These are phyloP conservation scores for Talaromyces albobiverticillius DNA, from an alignment of 2,329 filamentous ascomycete genomes.

Conservation along the genomic window DNA sequence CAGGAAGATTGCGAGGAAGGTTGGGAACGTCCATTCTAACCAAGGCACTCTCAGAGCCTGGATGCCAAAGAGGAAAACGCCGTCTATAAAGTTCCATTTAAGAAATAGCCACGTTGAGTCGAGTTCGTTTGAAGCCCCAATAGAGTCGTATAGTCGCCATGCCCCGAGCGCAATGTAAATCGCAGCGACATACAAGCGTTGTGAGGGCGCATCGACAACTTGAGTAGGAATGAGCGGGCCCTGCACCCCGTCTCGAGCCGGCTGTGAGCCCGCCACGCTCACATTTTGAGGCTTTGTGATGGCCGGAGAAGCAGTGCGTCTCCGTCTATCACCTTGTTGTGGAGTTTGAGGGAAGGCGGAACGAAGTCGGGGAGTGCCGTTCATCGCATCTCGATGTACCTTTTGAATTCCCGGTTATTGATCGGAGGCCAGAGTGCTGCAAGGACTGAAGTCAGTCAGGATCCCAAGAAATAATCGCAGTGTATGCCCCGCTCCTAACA, in stretches of 20 bases:
- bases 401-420: neutral
- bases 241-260: conserved; percentile 23
- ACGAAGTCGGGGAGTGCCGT: conserved; percentile 75
- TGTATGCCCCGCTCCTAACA: conserved; percentile 4
- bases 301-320: conserved; percentile 24
- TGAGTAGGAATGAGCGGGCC: conserved; percentile 74
- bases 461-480: neutral
- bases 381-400: conserved; percentile 65
- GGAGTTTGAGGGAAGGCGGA: conserved; percentile 80
- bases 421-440: neutral
- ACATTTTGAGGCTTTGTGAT: conserved; percentile 22
- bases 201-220: conserved; percentile 83
- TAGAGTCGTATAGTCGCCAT: conserved; percentile 87
- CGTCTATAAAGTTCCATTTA: conserved; percentile 90
- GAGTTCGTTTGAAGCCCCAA: conserved; percentile 73
- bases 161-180: conserved; percentile 72
- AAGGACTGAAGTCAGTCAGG: neutral
- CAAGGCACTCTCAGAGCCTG: conserved; percentile 90
- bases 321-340: conserved; percentile 28
- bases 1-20: conserved; percentile 68
- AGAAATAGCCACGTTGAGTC: conserved; percentile 87
- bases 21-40: conserved; percentile 83
- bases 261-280: conserved; percentile 20
- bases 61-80: conserved; percentile 79
- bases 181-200: conserved; percentile 82